Percentiles rank a stretch among this genome's conserved stretches.
These are phyloP conservation scores for Buddleja alternifolia DNA, from an alignment of 257 asterid genomes.

Conservation along the genomic window DNA sequence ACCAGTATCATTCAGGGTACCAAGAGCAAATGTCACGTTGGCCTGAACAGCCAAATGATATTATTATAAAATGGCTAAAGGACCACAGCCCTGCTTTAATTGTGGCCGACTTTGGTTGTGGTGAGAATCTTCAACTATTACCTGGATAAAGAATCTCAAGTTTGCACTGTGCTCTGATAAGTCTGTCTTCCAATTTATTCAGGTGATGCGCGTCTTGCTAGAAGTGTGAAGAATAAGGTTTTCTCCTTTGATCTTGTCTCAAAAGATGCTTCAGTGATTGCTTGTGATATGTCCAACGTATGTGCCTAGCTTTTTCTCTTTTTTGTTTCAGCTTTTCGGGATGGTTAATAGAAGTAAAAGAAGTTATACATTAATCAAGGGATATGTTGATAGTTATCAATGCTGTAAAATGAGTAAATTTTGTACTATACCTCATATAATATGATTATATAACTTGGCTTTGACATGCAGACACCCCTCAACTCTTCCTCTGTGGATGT, in stretches of 20 bases:
- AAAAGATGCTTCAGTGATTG: constrained; percentile 78
- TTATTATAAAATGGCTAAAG: constrained; percentile 76
- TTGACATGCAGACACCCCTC: constrained; percentile 74
- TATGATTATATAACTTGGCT: no score
- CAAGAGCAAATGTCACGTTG: constrained; percentile 93
- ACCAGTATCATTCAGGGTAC: constrained; percentile 96
- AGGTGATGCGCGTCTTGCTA: constrained; percentile 93
- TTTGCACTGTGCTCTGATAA: constrained; percentile 14
- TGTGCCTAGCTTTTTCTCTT: constrained; percentile 23
- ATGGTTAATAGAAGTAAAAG: constrained; percentile 6
- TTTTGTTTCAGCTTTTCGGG: not conserved
- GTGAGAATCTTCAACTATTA: constrained; percentile 46
- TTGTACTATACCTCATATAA: no score
- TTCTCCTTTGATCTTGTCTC: constrained; percentile 88
- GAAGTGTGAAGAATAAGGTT: constrained; percentile 82
- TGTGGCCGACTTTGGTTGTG: constrained; percentile 96
- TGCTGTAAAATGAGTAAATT: no score
- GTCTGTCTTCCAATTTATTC: constrained; percentile 24
- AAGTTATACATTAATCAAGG: not conserved
- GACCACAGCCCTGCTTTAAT: constrained; percentile 62
- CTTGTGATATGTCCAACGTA: constrained; percentile 94
- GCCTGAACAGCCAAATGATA: constrained; percentile 87
- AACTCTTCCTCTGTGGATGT: constrained; percentile 72
- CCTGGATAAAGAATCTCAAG: constrained; percentile 6
- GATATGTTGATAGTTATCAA: no score